Percentiles rank a stretch among this genome's conserved stretches.
These are phyloP conservation scores for Apium graveolens DNA, from an alignment of 129 eudicot genomes.

Conservation along the genomic window DNA sequence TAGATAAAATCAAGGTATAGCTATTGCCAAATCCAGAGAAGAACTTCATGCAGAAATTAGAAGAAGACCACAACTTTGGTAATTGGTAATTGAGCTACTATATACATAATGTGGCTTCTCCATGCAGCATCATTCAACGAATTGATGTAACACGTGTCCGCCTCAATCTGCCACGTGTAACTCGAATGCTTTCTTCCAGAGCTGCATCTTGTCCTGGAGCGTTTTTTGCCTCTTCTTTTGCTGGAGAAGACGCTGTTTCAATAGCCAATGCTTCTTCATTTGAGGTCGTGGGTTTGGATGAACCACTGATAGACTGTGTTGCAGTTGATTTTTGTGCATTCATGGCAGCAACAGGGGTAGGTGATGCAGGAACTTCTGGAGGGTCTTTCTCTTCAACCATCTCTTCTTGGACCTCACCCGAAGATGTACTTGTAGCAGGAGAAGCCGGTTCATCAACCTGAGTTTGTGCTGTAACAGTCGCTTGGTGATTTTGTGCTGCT, in stretches of 20 bases:
- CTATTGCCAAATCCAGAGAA: not conserved
- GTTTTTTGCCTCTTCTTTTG: slow-evolving; percentile 29
- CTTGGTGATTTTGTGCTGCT: slow-evolving; percentile 25
- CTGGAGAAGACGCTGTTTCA: slow-evolving; percentile 24
- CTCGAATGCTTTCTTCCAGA: slow-evolving; percentile 50
- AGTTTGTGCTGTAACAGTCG: slow-evolving; percentile 15
- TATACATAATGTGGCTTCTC: slow-evolving; percentile 1
- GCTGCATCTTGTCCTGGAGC: slow-evolving; percentile 27
- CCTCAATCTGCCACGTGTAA: slow-evolving; percentile 63
- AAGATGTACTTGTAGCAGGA: slow-evolving; percentile 41
- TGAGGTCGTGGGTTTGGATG: slow-evolving; percentile 23
- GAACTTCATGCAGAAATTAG: not conserved
- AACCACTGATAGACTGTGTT: slow-evolving; percentile 20
- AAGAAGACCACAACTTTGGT: not conserved
- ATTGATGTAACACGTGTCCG: slow-evolving; percentile 38
- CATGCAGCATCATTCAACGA: slow-evolving; percentile 4
- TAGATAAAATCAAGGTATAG: not conserved
- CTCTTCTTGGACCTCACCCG: slow-evolving; percentile 33
- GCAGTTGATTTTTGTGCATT: slow-evolving; percentile 36
- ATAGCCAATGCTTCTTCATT: slow-evolving; percentile 32
- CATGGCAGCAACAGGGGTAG: slow-evolving; percentile 25
- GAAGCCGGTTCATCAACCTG: slow-evolving; percentile 40
- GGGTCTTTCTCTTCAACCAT: slow-evolving; percentile 27
- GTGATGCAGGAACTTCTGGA: slow-evolving; percentile 23
- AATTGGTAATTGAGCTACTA: not conserved